Evolutionary conservation across 768 basidiomycete species (phyloP), one percentile per base, ranked within the genome.

Genomic region (Mrakia frigida): DNA sequence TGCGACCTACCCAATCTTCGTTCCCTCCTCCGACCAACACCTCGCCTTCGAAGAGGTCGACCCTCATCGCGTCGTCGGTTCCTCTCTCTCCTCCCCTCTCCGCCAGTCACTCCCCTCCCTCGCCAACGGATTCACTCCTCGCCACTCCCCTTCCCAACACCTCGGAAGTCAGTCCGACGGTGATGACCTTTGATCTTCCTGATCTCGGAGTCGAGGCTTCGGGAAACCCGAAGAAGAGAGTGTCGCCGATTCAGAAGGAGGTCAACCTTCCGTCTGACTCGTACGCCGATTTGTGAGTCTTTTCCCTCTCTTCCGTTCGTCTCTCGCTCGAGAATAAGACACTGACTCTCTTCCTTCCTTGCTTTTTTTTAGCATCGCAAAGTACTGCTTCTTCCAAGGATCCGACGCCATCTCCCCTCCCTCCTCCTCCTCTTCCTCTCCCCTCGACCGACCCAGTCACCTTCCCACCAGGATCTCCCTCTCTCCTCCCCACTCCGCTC

Each of bases 371-470:
- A 76, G 75, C 50, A 61, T 77, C 63, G 63, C 59, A 18, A 73
- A 68, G 37, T 77, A 77, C 71, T 77, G 76, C 76, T 77, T 77
- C 70, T 77, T 59, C 70, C 31, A 53, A 33, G 56, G 56, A n/a
- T 28, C 61, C 18, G 37, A n/a, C 35, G 28, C 73, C n/a, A 28
- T 59, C 65, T 52, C 73, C 31, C 60, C 73, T 25, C 35, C 56
- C 61, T 65, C 73, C n/a, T 41, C 56, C 6, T n/a, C 73, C 13
- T 74, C 60, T 3, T 21, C 73, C 18, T 74, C 73, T 33, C 60
- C 73, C 37, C 65, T 74, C 31, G 50, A 35, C 16, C 50, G 35
- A 23, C 46, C 71, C 14, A 25, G 63, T 33, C 52, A 74, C 60
- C 59, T 74, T 41, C 73, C 60, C 63, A n/a, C 56, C 13, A 28